A percentile compares a stretch with the other conserved stretches of the same genome.
Conservation (phyloP, 495 filamentous ascomycete species). For the Lasiosphaeria miniovina region DNA sequence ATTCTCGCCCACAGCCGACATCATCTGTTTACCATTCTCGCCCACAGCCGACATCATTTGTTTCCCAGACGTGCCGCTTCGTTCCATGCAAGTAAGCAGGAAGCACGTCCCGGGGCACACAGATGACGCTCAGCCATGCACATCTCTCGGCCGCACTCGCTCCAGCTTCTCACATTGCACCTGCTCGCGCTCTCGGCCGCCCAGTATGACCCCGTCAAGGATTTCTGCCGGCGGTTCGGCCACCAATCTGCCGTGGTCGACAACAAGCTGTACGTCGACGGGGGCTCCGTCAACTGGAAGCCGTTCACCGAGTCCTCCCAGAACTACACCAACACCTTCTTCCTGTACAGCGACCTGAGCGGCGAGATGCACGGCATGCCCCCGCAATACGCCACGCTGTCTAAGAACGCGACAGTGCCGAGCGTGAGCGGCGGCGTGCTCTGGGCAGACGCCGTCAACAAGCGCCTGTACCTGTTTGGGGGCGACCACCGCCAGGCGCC, state of each 20-base stretch:
- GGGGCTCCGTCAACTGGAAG: slow-evolving; percentile 47
- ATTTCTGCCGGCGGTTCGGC: slow-evolving; percentile 51
- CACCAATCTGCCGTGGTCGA: slow-evolving; percentile 50
- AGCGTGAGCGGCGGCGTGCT: slow-evolving; percentile 42
- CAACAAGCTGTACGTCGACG: slow-evolving; percentile 50
- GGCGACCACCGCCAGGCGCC: slow-evolving; percentile 41
- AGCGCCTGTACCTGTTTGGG: slow-evolving; percentile 49
- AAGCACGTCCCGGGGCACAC: too few species aligned
- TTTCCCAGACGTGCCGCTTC: too few species aligned
- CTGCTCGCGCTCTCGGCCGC: background rate
- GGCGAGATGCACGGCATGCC: slow-evolving; percentile 41
- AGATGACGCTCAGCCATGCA: too few species aligned
- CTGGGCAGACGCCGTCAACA: slow-evolving; percentile 53
- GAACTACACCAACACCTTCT: slow-evolving; percentile 45
- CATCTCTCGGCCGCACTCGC: too few species aligned
- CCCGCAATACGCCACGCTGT: slow-evolving; percentile 41
- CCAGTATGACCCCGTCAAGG: slow-evolving; percentile 37
- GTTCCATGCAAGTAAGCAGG: too few species aligned
- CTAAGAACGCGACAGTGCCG: slow-evolving; percentile 47
- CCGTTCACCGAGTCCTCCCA: slow-evolving; percentile 38
- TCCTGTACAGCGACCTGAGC: slow-evolving; percentile 48
- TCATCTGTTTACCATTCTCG: too few species aligned
- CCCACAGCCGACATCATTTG: too few species aligned
- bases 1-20: too few species aligned
- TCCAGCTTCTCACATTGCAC: too few species aligned